phyloP scores from a whole-genome alignment of 2,329 filamentous ascomycete species.

The Calonectria pseudoreteaudii region DNA sequence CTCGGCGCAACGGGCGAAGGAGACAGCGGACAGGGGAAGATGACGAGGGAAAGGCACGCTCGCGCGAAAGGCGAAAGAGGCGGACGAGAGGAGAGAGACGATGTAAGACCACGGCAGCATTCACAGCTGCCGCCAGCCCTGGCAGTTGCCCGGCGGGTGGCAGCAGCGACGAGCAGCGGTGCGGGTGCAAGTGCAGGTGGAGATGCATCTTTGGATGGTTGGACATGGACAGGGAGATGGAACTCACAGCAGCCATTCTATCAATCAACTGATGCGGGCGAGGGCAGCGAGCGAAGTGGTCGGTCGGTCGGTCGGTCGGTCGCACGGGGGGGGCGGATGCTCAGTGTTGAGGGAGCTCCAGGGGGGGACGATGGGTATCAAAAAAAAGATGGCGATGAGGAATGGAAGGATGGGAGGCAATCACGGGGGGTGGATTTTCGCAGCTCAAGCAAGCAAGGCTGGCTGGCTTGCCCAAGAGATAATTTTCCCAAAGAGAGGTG shows the following conservation, averaged over 20 bases:
- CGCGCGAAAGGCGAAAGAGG: background rate
- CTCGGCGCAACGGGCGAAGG: background rate
- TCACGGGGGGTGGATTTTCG: slow-evolving; percentile 48
- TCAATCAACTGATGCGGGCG: slow-evolving; percentile 47
- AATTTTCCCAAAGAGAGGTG: slow-evolving; percentile 47
- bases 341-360: slow-evolving; percentile 36
- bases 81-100: background rate
- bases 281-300: slow-evolving; percentile 35
- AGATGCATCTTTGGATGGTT: slow-evolving; percentile 2
- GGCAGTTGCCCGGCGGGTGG: slow-evolving; percentile 19
- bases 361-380: slow-evolving; percentile 47
- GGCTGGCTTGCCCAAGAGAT: slow-evolving; percentile 43
- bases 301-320: slow-evolving; percentile 33
- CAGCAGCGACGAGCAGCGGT: slow-evolving; percentile 16
- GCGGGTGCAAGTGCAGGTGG: slow-evolving; percentile 2
- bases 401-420: slow-evolving; percentile 44
- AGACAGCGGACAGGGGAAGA: slow-evolving; percentile 8
- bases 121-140: slow-evolving; percentile 8
- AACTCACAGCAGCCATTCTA: slow-evolving; percentile 59
- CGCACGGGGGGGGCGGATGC: slow-evolving; percentile 17
- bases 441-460: slow-evolving; percentile 45
- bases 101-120: background rate
- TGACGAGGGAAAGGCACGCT: background rate
- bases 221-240: slow-evolving; percentile 26
- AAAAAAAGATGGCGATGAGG: slow-evolving; percentile 44